Conservation (phyloP, 169 alveolate species). For the Eimeria brunetti region DNA sequence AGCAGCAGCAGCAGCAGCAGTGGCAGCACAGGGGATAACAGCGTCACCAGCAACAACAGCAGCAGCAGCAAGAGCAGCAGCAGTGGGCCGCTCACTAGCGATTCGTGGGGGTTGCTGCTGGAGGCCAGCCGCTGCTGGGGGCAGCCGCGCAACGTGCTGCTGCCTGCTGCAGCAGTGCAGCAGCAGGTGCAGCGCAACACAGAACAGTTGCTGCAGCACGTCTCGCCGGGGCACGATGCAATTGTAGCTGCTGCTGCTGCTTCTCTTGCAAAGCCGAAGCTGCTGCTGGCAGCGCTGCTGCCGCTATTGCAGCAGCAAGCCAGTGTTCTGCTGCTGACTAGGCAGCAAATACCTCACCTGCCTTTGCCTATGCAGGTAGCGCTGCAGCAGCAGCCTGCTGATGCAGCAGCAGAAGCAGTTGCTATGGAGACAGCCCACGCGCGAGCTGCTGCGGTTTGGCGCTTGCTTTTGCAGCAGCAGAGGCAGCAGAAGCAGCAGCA, state of each 20-base stretch:
- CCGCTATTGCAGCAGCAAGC: slow-evolving; percentile 63
- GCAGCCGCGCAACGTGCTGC: slow-evolving; percentile 12
- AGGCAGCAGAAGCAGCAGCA: slow-evolving; percentile 24
- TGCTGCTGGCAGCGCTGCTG: slow-evolving; percentile 35
- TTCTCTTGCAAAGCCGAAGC: slow-evolving; percentile 30
- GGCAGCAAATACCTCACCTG: slow-evolving; percentile 1
- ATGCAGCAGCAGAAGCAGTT: slow-evolving; percentile 47
- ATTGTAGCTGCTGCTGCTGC: slow-evolving; percentile 66
- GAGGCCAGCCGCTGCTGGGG: slow-evolving; percentile 77
- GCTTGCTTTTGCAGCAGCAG: slow-evolving; percentile 25
- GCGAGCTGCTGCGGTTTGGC: slow-evolving; percentile 64
- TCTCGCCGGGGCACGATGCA: slow-evolving; percentile 9
- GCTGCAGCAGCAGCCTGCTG: slow-evolving; percentile 65
- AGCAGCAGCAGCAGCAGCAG: slow-evolving; percentile 18
- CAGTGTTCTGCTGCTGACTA: slow-evolving; percentile 27
- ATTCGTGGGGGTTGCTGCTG: slow-evolving; percentile 1
- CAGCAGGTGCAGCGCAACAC: slow-evolving; percentile 70
- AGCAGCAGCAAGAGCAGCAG: slow-evolving; percentile 37
- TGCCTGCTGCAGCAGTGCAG: slow-evolving; percentile 33
- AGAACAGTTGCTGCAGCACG: slow-evolving; percentile 24
- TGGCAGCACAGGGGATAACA: neutral
- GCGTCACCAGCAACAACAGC: neutral
- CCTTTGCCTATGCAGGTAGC: slow-evolving; percentile 68
- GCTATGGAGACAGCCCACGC: slow-evolving; percentile 13
- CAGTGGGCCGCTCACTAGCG: neutral